Percentiles rank a stretch among this genome's conserved stretches.
Evolutionary conservation across 2,329 filamentous ascomycete species (phyloP).

Genomic region (Botrytis aclada): DNA sequence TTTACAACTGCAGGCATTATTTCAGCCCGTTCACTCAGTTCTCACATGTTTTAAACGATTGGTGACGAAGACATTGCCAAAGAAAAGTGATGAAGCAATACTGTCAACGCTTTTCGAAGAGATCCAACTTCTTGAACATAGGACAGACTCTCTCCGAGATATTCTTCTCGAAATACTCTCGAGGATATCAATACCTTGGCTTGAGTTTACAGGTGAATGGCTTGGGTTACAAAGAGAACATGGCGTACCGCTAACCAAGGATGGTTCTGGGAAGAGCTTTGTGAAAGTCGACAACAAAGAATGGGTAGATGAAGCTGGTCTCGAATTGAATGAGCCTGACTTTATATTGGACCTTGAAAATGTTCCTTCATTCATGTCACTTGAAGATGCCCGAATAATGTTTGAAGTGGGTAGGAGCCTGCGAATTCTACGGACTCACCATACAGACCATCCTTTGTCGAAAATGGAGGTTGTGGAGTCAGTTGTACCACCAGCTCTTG

Average conservation of each 20-base stretch:
- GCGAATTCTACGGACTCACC: constrained; percentile 66
- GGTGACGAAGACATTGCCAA: constrained; percentile 32
- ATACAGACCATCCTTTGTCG: constrained; percentile 68
- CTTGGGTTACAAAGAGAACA: constrained; percentile 64
- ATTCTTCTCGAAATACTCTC: constrained; percentile 66
- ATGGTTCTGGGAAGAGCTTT: constrained; percentile 52
- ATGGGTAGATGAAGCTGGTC: constrained; percentile 57
- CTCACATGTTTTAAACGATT: constrained; percentile 37
- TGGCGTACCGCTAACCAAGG: constrained; percentile 51
- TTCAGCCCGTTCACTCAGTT: constrained; percentile 35
- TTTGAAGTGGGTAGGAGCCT: constrained; percentile 79
- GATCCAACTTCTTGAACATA: constrained; percentile 61
- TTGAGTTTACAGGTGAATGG: constrained; percentile 69
- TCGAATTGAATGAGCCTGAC: constrained; percentile 55
- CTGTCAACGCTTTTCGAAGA: constrained; percentile 60
- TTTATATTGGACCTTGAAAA: constrained; percentile 61
- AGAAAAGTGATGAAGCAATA: constrained; percentile 56
- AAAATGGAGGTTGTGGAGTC: constrained; percentile 47
- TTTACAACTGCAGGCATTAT: constrained; percentile 37
- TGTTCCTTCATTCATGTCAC: constrained; percentile 69
- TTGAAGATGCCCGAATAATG: constrained; percentile 66
- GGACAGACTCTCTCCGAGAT: constrained; percentile 57
- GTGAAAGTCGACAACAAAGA: constrained; percentile 55
- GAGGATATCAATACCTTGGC: constrained; percentile 62
- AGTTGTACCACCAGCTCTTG: constrained; percentile 53